A percentile compares a stretch with the other conserved stretches of the same genome.
phyloP scores from a whole-genome alignment of 768 basidiomycete species.

The Suillus americanus region DNA sequence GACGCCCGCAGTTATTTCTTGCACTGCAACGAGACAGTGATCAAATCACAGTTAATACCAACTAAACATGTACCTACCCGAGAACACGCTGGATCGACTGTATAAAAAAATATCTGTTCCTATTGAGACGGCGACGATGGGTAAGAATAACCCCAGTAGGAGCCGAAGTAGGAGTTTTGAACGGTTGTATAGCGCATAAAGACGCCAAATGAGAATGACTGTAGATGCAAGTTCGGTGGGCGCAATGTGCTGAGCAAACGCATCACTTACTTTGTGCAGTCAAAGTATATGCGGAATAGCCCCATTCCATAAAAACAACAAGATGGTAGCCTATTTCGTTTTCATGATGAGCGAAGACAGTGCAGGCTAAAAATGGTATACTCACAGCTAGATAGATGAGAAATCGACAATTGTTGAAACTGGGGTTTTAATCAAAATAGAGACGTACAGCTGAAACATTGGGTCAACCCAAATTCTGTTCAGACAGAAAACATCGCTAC shows the following conservation, averaged over 20 bases:
- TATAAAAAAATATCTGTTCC: neutral
- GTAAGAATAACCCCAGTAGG: neutral
- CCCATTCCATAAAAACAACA: neutral
- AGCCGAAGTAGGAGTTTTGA: neutral
- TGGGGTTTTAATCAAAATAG: neutral
- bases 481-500: neutral
- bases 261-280: neutral
- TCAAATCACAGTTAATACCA: neutral
- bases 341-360: neutral
- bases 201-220: slow-evolving; percentile 1
- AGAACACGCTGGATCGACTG: neutral
- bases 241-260: neutral
- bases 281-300: neutral
- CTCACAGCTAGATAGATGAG: neutral
- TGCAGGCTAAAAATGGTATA: neutral
- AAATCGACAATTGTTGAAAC: neutral
- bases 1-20: neutral
- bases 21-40: neutral
- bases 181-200: neutral
- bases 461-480: neutral
- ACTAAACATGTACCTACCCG: neutral
- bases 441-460: slow-evolving; percentile 1
- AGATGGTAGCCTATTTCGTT: neutral
- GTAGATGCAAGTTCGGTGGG: neutral
- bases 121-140: neutral